Conservation (phyloP, 148 eudicot genomes). For the Cornus suecica region DNA sequence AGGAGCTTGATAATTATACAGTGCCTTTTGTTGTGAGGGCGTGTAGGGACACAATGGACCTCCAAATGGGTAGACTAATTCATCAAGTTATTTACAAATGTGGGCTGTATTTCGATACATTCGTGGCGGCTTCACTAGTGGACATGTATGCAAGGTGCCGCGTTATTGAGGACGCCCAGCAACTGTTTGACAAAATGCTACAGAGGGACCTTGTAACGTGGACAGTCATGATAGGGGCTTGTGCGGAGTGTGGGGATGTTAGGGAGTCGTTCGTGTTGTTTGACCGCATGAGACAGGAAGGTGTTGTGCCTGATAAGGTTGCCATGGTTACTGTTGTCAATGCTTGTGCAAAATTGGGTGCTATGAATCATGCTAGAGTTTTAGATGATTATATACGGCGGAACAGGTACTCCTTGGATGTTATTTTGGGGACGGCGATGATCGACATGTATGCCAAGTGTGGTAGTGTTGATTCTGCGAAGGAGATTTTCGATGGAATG, state of each 20-base stretch:
- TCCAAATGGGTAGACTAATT: conserved; percentile 20
- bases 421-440: conserved; percentile 21
- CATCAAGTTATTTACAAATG: conserved; percentile 23
- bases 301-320: conserved; percentile 21
- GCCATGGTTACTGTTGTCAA: conserved; percentile 27
- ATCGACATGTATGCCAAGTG: conserved; percentile 39
- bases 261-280: conserved; percentile 20
- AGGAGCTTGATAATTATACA: conserved; percentile 19
- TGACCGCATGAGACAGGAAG: conserved; percentile 19
- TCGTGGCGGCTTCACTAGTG: conserved; percentile 16
- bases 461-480: conserved; percentile 26
- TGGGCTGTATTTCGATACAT: conserved; percentile 16
- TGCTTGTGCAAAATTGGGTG: conserved; percentile 27
- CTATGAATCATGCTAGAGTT: conserved; percentile 22
- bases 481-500: conserved; percentile 24
- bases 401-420: conserved; percentile 19
- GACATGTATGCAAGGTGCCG: conserved; percentile 25
- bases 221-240: conserved; percentile 34
- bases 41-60: conserved; percentile 24
- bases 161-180: conserved; percentile 18
- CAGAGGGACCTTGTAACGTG: conserved; percentile 30
- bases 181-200: conserved; percentile 24
- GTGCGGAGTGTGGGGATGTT: conserved; percentile 26
- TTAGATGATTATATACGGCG: conserved; percentile 15
- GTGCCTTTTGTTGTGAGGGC: conserved; percentile 27